Percentiles rank a stretch among this genome's conserved stretches.
Evolutionary conservation across 2,329 filamentous ascomycete genomes (phyloP).

Genomic region (Didymellaceae sp.): DNA sequence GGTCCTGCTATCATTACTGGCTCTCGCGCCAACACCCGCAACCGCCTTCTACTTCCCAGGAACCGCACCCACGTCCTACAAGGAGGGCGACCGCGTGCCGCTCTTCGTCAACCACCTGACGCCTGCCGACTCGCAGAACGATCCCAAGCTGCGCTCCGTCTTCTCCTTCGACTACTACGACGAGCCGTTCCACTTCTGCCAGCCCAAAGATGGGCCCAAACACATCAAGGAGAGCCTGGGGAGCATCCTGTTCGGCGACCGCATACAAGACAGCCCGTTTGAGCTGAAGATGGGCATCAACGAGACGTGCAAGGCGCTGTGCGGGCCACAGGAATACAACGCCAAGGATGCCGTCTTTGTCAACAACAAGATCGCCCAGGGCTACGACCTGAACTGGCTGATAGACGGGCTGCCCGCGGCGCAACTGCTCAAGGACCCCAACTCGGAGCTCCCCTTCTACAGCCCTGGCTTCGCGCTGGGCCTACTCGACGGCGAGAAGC

Average conservation of each 20-base stretch:
- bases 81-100: constrained; percentile 77
- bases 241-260: constrained; percentile 95
- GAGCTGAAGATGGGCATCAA: constrained; percentile 86
- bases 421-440: constrained; percentile 77
- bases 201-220: constrained; percentile 76
- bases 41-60: constrained; percentile 94
- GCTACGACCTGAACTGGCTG: constrained; percentile 93
- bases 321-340: constrained; percentile 70
- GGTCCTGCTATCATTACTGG: constrained; percentile 47
- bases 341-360: constrained; percentile 76
- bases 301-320: constrained; percentile 85
- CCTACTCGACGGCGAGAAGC: constrained; percentile 58
- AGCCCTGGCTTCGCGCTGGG: constrained; percentile 90
- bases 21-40: constrained; percentile 42
- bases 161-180: constrained; percentile 98
- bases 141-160: constrained; percentile 86
- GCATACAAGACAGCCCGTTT: constrained; percentile 96
- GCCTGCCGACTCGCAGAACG: constrained; percentile 76
- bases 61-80: constrained; percentile 92
- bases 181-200: constrained; percentile 84
- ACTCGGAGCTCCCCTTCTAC: constrained; percentile 81
- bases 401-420: constrained; percentile 93
- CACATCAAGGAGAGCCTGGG: constrained; percentile 88
- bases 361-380: constrained; percentile 80
- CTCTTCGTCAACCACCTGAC: constrained; percentile 93